Conservation (phyloP, 2,329 filamentous ascomycete species). For the Penicillium sp. region DNA sequence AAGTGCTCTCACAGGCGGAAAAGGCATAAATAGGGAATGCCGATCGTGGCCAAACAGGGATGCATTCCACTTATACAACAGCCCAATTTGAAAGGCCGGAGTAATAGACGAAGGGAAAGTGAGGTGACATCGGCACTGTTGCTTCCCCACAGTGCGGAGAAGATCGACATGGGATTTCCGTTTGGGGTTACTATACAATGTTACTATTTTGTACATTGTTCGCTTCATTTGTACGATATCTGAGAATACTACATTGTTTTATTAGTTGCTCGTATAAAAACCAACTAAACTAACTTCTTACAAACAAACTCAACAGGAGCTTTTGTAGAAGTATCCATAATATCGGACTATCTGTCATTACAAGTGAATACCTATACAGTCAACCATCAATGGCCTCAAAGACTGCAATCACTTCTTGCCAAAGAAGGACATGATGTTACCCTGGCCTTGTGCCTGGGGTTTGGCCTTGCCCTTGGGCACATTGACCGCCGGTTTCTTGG, state of each 20-base stretch:
- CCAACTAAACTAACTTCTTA: too few relatives aligned
- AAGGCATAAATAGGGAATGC: slow-evolving; percentile 21
- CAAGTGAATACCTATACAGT: too few relatives aligned
- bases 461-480: slow-evolving; percentile 62
- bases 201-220: not conserved
- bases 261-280: too few relatives aligned
- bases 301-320: too few relatives aligned
- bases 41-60: slow-evolving; percentile 22
- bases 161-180: slow-evolving; percentile 15
- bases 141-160: slow-evolving; percentile 25
- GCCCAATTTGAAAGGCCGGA: not conserved
- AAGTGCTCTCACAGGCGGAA: not conserved
- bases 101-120: slow-evolving; percentile 8
- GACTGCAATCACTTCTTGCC: slow-evolving; percentile 65
- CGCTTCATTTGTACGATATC: too few relatives aligned
- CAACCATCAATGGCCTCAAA: not conserved
- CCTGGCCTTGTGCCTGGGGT: slow-evolving; percentile 53
- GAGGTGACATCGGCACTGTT: slow-evolving; percentile 25
- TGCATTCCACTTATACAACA: slow-evolving; percentile 16
- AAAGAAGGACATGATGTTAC: slow-evolving; percentile 92
- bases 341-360: not conserved
- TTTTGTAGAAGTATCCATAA: too few relatives aligned
- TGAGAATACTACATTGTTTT: too few relatives aligned
- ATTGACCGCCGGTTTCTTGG: slow-evolving; percentile 49
- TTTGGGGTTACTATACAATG: not conserved